Evolutionary conservation across 139 green algal genomes (phyloP), one percentile per base, ranked within the genome.

Genomic region (Spirogloea muscicola): DNA sequence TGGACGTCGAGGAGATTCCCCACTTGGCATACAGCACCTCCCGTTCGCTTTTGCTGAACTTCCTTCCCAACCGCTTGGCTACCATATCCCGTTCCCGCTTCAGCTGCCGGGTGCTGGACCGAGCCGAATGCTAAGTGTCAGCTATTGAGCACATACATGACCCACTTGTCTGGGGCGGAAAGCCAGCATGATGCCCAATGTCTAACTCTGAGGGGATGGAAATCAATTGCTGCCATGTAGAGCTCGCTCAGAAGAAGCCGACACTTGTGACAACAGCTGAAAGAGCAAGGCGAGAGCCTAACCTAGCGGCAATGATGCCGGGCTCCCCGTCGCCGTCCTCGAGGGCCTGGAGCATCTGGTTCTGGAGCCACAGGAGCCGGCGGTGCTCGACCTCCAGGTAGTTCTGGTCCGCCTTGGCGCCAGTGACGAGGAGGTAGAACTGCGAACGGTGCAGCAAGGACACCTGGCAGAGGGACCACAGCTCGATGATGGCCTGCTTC

Each of bases 351-450:
- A 16, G 33, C 7, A 36, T 33, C 60, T 78, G 18, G 29, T 77
- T 16, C 5, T 3, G 40, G n/a, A 81, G 44, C 74, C 74, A 81
- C 43, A 38, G 18, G 16, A 81, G 52, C 25, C 74, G 51, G 2
- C 74, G 61, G 10, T 25, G 37, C 65, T 81, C 74, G 29, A 81
- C 66, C 37, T 81, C 67, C n/a, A 81, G 43, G 44, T 81, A 81
- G 13, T 77, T n/a, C 3, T 13, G 44, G 36, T 78, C 74, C 43
- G 46, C 38, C 27, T 25, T 18, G n/a, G 33, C 65, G 27, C 74
- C 65, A 18, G 36, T 77, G 18, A 81, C 51, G 18, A 68, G 34
- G 9, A 81, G 74, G 49, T 62, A 81, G 37, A 81, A 77, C 16
- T 78, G 65, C 38, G 74, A 59, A 9, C 74, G 65, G 55, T 77